Evolutionary conservation across 2,329 filamentous ascomycete genomes (phyloP), one percentile per base, ranked within the genome.

Genomic region (Ceratocystis papillata): DNA sequence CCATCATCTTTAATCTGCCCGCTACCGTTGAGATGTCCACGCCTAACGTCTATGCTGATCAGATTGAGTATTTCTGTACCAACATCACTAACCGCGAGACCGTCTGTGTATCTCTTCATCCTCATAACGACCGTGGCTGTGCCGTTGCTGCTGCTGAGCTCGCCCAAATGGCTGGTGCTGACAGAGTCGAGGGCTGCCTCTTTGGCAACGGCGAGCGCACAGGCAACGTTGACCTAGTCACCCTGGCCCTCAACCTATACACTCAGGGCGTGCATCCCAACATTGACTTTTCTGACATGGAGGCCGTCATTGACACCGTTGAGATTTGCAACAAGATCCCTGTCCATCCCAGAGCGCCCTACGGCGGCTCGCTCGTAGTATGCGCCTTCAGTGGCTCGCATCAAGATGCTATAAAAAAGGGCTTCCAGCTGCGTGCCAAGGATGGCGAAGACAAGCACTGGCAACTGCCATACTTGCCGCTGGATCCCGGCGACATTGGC

Each of bases 401-500:
- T 75, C 92, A 97, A 76, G 92, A 97, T 73, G 93, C 93, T 64
- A 96, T 96, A 79, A 95, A 95, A 78, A 96, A 96, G 80, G 87
- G 87, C 0, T 91, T 94, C 79, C 83, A 89, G 73, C 73, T 80
- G 50, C 87, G 93, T 67, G 82, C 91, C 73, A 76, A 80, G 57
- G 76, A 81, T 0, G 78, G 76, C 4, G 78, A 82, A 73, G 84
- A 93, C 66, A 84, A 86, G 72, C 79, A 77, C 50, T 97, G 93
- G 93, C 79, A 89, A 71, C 82, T 96, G 48, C 93, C 93, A 0
- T 97, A 97, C 74, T 86, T 97, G 62, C 93, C 93, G 12, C 83
- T 97, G 71, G 93, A 97, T 73, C 93, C 93, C 4, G 82, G 88
- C 73, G 93, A 97, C 73, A 96, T 97, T 70, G 93, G 93, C 63